Evolutionary conservation across 495 filamentous ascomycete genomes (phyloP).

Genomic region (Aspergillus leporis): DNA sequence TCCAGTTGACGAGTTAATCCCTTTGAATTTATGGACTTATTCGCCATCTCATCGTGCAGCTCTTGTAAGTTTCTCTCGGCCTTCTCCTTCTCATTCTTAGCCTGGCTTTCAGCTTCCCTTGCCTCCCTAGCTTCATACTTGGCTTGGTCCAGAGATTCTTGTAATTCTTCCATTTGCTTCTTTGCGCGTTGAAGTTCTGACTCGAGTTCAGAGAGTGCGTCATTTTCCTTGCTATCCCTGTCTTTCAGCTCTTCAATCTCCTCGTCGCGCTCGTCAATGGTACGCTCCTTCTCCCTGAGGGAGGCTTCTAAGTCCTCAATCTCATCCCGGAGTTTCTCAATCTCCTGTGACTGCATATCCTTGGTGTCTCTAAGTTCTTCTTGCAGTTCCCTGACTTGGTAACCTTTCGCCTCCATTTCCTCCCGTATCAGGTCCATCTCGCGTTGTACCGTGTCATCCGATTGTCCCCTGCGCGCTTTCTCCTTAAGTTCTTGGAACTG

Average conservation of each 20-base stretch:
- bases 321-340: slow-evolving; percentile 66
- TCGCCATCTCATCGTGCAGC: slow-evolving; percentile 73
- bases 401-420: slow-evolving; percentile 58
- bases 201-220: slow-evolving; percentile 52
- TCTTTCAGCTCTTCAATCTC: slow-evolving; percentile 62
- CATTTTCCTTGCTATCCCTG: slow-evolving; percentile 52
- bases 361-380: slow-evolving; percentile 46
- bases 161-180: slow-evolving; percentile 59
- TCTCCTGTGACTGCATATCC: slow-evolving; percentile 50
- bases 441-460: slow-evolving; percentile 61
- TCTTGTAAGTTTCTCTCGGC: slow-evolving; percentile 54
- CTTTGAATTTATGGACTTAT: slow-evolving; percentile 76
- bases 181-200: slow-evolving; percentile 54
- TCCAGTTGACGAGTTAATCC: slow-evolving; percentile 76
- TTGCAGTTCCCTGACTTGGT: slow-evolving; percentile 48
- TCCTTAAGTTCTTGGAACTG: slow-evolving; percentile 79
- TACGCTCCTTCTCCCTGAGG: slow-evolving; percentile 63
- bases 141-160: slow-evolving; percentile 56
- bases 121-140: slow-evolving; percentile 56
- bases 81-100: slow-evolving; percentile 58
- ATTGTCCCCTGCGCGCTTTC: slow-evolving; percentile 72
- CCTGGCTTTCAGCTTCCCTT: slow-evolving; percentile 59
- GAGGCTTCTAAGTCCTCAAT: slow-evolving; percentile 67
- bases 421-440: slow-evolving; percentile 61
- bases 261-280: slow-evolving; percentile 64